A percentile compares a stretch with the other conserved stretches of the same genome.
phyloP scores from a whole-genome alignment of 768 basidiomycete species.

The Auricularia sp. region DNA sequence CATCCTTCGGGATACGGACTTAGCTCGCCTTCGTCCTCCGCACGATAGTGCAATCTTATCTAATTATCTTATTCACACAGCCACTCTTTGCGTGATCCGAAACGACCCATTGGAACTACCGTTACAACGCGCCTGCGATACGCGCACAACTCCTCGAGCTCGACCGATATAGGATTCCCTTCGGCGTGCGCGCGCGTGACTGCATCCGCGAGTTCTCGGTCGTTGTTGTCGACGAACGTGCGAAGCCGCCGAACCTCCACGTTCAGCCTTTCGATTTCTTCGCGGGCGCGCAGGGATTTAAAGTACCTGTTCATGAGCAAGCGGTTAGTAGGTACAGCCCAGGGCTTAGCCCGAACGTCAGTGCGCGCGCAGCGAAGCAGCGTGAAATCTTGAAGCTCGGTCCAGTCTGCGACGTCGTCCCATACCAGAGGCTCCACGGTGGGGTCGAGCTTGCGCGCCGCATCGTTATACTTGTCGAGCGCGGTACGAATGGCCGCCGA shows the following conservation, averaged over 20 bases:
- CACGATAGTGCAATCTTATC: no score
- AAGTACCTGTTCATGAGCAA: not conserved
- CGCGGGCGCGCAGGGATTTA: not conserved
- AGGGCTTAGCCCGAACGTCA: not conserved
- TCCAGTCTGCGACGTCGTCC: not conserved
- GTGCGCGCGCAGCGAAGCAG: not conserved
- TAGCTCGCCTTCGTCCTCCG: no score
- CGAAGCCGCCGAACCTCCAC: constrained; percentile 3
- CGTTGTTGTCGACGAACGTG: constrained; percentile 4
- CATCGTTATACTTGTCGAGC: constrained; percentile 4
- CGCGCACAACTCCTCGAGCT: not conserved
- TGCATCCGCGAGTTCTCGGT: constrained; percentile 1
- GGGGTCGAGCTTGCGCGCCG: not conserved
- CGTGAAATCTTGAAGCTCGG: constrained; percentile 4
- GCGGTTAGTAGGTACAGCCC: constrained; percentile 1
- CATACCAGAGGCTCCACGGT: not conserved
- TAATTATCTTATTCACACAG: no score
- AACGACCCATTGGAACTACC: no score
- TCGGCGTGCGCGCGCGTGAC: not conserved
- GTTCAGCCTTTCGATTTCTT: constrained; percentile 3
- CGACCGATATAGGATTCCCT: not conserved
- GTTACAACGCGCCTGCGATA: not conserved
- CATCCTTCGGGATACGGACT: not conserved
- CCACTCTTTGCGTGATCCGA: no score
- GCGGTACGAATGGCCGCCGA: constrained; percentile 10